A percentile compares a stretch with the other conserved stretches of the same genome.
phyloP scores from a whole-genome alignment of 257 asterid species.

The Capsicum chinense region DNA sequence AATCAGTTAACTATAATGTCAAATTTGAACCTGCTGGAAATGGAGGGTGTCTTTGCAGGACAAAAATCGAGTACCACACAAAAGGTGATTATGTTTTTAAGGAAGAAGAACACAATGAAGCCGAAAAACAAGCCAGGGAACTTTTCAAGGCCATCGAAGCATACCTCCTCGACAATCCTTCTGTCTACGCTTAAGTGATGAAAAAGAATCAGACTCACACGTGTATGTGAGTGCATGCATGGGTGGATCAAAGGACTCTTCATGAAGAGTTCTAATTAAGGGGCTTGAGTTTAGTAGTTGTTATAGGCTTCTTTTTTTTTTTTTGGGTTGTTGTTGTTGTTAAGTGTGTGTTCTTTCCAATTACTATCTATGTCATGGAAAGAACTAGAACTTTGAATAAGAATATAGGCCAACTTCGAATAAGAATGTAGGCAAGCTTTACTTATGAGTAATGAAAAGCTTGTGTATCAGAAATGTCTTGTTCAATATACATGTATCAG shows the following conservation, averaged over 20 bases:
- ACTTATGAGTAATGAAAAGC: not conserved
- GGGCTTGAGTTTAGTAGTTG: not conserved
- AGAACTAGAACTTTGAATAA: conserved; percentile 25
- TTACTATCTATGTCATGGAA: conserved; percentile 19
- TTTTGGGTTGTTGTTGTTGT: not conserved
- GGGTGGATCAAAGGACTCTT: not conserved
- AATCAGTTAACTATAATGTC: conserved; percentile 21
- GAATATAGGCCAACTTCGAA: too few species aligned
- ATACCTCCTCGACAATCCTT: conserved; percentile 33
- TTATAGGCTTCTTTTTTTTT: too few species aligned
- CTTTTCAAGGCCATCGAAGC: conserved; percentile 33
- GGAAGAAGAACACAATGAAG: conserved; percentile 35
- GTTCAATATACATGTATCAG: not conserved
- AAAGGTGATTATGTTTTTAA: conserved; percentile 25
- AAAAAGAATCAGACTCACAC: not conserved
- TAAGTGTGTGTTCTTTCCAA: conserved; percentile 15
- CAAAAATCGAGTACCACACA: conserved; percentile 19
- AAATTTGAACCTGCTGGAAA: conserved; percentile 29
- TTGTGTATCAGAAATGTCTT: not conserved
- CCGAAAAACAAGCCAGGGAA: not conserved
- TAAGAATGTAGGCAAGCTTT: not conserved
- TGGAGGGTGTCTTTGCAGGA: conserved; percentile 35
- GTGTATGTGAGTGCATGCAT: not conserved
- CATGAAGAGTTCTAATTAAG: not conserved
- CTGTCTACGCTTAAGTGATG: conserved; percentile 26